Percentiles rank a stretch among this genome's conserved stretches.
Conservation (phyloP, 2,329 filamentous ascomycete species). For the Pseudogymnoascus sp. region DNA sequence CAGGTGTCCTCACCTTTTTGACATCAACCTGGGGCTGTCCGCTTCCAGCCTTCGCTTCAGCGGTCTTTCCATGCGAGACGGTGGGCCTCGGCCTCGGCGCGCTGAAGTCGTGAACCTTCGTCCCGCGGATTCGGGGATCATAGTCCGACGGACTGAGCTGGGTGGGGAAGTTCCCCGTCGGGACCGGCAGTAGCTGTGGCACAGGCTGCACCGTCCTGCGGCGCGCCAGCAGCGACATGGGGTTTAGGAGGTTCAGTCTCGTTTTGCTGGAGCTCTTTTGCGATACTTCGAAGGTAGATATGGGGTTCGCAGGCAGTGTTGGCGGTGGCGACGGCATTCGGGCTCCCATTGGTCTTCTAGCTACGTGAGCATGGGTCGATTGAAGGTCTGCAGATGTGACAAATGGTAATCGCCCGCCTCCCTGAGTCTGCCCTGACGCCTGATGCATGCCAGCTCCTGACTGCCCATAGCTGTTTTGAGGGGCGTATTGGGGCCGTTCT, state of each 20-base stretch:
- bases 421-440: conserved; percentile 19
- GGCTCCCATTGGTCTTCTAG: conserved; percentile 21
- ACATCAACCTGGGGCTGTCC: background rate
- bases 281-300: conserved; percentile 20
- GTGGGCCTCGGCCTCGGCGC: conserved; percentile 46
- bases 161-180: conserved; percentile 26
- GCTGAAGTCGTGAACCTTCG: conserved; percentile 58
- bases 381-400: conserved; percentile 16
- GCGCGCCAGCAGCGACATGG: conserved; percentile 31
- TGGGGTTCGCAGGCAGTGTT: background rate
- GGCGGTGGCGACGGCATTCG: conserved; percentile 23
- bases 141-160: conserved; percentile 31
- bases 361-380: conserved; percentile 16
- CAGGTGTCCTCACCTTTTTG: conserved; percentile 11
- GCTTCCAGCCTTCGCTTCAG: background rate
- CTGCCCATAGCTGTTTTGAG: conserved; percentile 18
- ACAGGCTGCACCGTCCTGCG: conserved; percentile 27
- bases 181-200: conserved; percentile 22
- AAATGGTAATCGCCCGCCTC: conserved; percentile 17
- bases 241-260: conserved; percentile 32
- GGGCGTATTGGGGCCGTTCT: conserved; percentile 1
- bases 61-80: conserved; percentile 23
- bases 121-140: conserved; percentile 58
- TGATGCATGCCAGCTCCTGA: conserved; percentile 20
- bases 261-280: conserved; percentile 24